Evolutionary conservation across 495 filamentous ascomycete species (phyloP).

Genomic region (Cercophora sp.): DNA sequence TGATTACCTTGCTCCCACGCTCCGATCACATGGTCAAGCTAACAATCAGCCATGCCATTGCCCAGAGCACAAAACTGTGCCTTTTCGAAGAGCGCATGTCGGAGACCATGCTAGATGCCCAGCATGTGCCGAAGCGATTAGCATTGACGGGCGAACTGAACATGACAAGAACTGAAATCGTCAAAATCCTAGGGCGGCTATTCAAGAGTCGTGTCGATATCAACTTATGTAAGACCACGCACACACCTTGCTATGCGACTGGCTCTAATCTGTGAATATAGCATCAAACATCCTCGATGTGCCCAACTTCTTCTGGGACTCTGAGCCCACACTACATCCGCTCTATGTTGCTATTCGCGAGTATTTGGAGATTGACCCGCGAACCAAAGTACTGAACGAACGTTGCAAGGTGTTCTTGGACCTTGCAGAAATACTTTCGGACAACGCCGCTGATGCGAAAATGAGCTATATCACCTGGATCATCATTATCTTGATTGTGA

Average conservation of each 20-base stretch:
- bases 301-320: constrained; percentile 98
- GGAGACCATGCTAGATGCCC: constrained; percentile 85
- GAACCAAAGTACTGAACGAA: constrained; percentile 93
- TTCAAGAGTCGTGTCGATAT: constrained; percentile 96
- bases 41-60: constrained; percentile 93
- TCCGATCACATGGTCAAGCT: constrained; percentile 99
- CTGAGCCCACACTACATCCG: constrained; percentile 89
- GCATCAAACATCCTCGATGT: constrained; percentile 96
- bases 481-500: constrained; percentile 87
- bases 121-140: constrained; percentile 82
- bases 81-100: constrained; percentile 98
- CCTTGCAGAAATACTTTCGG: constrained; percentile 88
- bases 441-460: constrained; percentile 87
- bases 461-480: constrained; percentile 97
- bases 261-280: constrained; percentile 29
- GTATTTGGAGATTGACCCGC: constrained; percentile 94
- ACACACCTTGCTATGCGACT: neutral
- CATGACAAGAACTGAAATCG: constrained; percentile 88
- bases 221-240: constrained; percentile 75
- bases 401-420: constrained; percentile 96
- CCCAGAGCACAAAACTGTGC: constrained; percentile 93
- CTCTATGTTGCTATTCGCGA: constrained; percentile 93
- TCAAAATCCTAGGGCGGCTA: constrained; percentile 81
- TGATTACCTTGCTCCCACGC: constrained; percentile 87
- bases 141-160: constrained; percentile 87